Conservation (phyloP, 495 filamentous ascomycete genomes). For the Podospora tetraspora region DNA sequence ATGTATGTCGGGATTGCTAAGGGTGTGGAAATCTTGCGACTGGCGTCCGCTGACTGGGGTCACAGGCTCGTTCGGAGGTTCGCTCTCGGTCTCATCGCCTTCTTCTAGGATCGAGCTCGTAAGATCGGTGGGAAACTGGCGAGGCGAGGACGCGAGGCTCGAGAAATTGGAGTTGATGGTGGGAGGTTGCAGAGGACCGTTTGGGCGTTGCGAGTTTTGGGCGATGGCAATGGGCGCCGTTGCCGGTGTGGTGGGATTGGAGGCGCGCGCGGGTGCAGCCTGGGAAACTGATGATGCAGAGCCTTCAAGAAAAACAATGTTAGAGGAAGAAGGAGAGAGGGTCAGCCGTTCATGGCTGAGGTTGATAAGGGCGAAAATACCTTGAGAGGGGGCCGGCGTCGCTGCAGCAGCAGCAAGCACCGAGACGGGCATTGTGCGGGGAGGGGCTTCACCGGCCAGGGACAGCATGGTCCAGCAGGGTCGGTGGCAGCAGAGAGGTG, state of each 20-base stretch:
- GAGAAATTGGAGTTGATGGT: slow-evolving; percentile 17
- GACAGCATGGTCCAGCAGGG: slow-evolving; percentile 8
- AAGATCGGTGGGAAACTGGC: slow-evolving; percentile 40
- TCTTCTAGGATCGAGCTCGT: slow-evolving; percentile 43
- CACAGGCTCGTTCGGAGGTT: slow-evolving; percentile 43
- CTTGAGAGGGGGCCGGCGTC: slow-evolving; percentile 28
- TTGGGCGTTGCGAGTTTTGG: slow-evolving; percentile 8
- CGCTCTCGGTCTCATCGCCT: slow-evolving; percentile 45
- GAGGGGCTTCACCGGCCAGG: slow-evolving; percentile 8
- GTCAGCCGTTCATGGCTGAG: slow-evolving; percentile 16
- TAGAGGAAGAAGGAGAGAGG: slow-evolving; percentile 13
- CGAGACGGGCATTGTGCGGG: slow-evolving; percentile 28
- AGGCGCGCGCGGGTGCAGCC: neutral
- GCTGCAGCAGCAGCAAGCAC: slow-evolving; percentile 30
- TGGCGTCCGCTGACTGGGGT: slow-evolving; percentile 47
- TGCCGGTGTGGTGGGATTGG: slow-evolving; percentile 2
- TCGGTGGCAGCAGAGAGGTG: slow-evolving; percentile 15
- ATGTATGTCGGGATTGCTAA: slow-evolving; percentile 37
- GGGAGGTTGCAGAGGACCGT: neutral
- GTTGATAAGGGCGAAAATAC: slow-evolving; percentile 28
- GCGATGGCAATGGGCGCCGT: slow-evolving; percentile 5
- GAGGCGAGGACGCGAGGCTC: slow-evolving; percentile 30
- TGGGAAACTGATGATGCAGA: neutral
- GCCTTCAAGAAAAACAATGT: slow-evolving; percentile 4
- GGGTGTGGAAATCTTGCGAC: slow-evolving; percentile 45